These are phyloP conservation scores for Colletotrichum sp. DNA, from an alignment of 2,329 filamentous ascomycete species.

Conservation along the genomic window DNA sequence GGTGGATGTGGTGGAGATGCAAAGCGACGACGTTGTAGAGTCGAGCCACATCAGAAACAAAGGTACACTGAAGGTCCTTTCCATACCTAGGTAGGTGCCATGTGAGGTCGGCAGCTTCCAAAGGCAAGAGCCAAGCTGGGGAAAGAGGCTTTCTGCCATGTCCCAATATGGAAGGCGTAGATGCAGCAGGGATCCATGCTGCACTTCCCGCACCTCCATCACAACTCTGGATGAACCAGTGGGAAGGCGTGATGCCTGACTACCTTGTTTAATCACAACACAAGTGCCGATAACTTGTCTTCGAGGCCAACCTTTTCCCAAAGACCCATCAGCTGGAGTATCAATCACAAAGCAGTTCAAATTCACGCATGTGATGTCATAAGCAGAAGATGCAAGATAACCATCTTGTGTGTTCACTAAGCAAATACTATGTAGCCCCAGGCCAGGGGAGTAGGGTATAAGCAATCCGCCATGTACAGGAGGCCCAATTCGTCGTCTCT, in stretches of 20 bases:
- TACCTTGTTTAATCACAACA: not conserved
- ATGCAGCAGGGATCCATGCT: not conserved
- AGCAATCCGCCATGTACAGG: slow-evolving; percentile 7
- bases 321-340: accelerated
- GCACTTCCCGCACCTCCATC: slow-evolving; percentile 6
- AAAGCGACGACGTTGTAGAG: not conserved
- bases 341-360: not conserved
- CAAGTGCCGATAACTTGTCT: not conserved
- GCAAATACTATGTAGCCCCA: slow-evolving; percentile 9
- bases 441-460: slow-evolving; percentile 12
- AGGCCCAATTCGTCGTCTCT: not conserved
- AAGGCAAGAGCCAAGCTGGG: not conserved
- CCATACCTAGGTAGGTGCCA: not conserved
- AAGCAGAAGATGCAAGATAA: not conserved
- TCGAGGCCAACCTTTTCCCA: not conserved
- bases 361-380: not conserved
- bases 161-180: not conserved
- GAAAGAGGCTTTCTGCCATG: not conserved
- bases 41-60: not conserved
- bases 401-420: not conserved
- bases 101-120: not conserved
- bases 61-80: not conserved
- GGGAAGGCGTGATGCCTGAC: not conserved
- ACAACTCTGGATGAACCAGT: slow-evolving; percentile 11
- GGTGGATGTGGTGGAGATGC: not conserved